Base-by-base conservation (phyloP, 192 early-diverging fungal genomes). In the Podila clonocystis region DNA sequence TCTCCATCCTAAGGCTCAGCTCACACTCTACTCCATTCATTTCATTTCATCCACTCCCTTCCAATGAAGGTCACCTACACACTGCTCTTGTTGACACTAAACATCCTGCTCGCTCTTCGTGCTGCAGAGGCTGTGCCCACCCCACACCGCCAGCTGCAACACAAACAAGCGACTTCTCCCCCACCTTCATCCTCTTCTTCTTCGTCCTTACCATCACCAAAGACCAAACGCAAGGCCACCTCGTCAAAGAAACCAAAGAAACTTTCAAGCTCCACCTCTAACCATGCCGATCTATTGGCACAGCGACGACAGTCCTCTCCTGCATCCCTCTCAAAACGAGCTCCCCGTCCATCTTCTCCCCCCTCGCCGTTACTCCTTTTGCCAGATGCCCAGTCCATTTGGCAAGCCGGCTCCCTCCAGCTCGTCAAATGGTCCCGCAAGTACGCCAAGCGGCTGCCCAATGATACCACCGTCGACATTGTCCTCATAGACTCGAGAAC, bases 401-500 rank as follows among this genome's bases (percentile, higher is more conserved):
- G 75, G 75, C 75, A 78, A 2, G 68, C 75, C 41, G 75, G 75
- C 24, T 66, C 75, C 41, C 31, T 66, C 4, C 58, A 78, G 31
- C 26, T 45, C 12, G 75, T 78, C 34, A 52, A 65, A 26, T 78
- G 75, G 75, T 78, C 75, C 26, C 70, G 70, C 48, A 70, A 66
- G n/a, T 78, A 78, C 29, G 65, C 69, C 3, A 52, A 55, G 15
- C 28, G 38, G 22, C 49, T 78, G 8, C 68, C 75, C 41, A 71
- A 67, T 24, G 68, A 78, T 28, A 78, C 75, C 11, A 78, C 75
- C 12, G 69, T 78, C 5, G 75, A 78, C 30, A 78, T 78, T 36
- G 59, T 78, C 28, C 68, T 78, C 9, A 67, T 62, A 3, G 75
- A 78, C 50, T 30, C 75, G 2, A 61, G 52, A 5, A 62, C 75